Evolutionary conservation across 768 basidiomycete genomes (phyloP), one percentile per base, ranked within the genome.

Genomic region (Xerocomus potaroensis): DNA sequence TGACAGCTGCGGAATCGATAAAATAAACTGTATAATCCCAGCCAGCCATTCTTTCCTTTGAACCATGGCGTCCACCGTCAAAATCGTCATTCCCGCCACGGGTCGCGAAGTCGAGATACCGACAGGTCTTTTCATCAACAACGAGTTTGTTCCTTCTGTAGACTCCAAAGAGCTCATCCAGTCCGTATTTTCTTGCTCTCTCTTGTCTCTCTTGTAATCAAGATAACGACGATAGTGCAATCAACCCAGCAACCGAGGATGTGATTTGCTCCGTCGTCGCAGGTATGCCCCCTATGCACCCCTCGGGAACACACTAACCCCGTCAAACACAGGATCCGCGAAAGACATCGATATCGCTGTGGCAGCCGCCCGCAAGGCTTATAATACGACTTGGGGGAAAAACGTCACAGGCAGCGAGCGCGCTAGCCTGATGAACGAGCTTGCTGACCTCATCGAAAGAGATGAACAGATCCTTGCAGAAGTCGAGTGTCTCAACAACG

Each of bases 71-170:
- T 69, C 67, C 46, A 54, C 64, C 42, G 68, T 64, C 43, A 69
- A 63, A 29, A 51, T 83, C 38, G 57, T 61, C 41, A 56, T 80
- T 47, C 67, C 73, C 24, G 60, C 65, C 41, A 63, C 69, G 22
- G 68, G 72, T 44, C 80, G 77, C 63, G 61, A 70, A 57, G 71
- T 90, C 41, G 70, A 71, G 29, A 74, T 93, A 30, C 83, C 84
- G 9, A 90, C 87, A 7, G 91, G 91, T 15, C 75, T 95, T 21
- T 97, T 90, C 72, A 93, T 97, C 69, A 83, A 93, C 73, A 91
- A 90, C 63, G 78, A 91, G 61, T 94, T 91, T 58, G 84, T 89
- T 23, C 64, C 80, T n/a, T 88, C 87, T 6, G 73, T 76, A 21
- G 84, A 88, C 57, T 84, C 81, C 26, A 60, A 70, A 12, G 84